Base-by-base conservation (phyloP, 306 rosid genomes). In the Rubus idaeus region DNA sequence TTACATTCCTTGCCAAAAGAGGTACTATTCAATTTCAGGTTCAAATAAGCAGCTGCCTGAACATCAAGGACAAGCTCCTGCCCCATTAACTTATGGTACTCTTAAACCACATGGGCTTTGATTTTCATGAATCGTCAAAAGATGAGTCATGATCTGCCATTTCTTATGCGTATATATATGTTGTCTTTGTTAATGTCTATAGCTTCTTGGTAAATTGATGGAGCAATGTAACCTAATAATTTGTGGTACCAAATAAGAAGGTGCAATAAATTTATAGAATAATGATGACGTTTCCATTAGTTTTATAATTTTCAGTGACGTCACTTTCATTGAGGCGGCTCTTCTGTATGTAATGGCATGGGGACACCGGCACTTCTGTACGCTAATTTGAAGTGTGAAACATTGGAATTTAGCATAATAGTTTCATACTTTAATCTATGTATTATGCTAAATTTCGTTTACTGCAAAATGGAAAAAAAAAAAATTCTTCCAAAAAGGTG, bases 1-100 rank as follows among this genome's bases (percentile, higher is more conserved):
- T 6, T 41, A 67, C 20, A 23, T 89, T 16, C 96, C 96, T 60
- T 92, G 98, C 50, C 56, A 53, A 41, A 51, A 47, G 2, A 16
- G 3, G 6, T 0, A 44, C 3, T 58, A 5, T 62, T 35, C n/a
- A 35, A 35, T 8, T 5, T 9, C 26, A 5, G 26, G 12, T n/a
- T 57, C 30, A 41, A 74, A 23, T 16, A 20, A 58, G 57, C 11
- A 46, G 73, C 11, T 10, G 56, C 20, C 51, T 8, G 41, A 73
- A 12, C 76, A 20, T 73, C 40, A 3, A 26, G 23, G 49, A 21
- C 42, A 21, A 42, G 77, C 73, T 21, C 12, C 57, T 69, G 44
- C 68, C 17, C 68, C 77, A 58, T 30, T 74, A 11, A 56, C 45
- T 8, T 74, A 42, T 58, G 77, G 68, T 5, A 42, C 56, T 57